phyloP scores from a whole-genome alignment of 306 rosid species.

The Prunus mongolica region DNA sequence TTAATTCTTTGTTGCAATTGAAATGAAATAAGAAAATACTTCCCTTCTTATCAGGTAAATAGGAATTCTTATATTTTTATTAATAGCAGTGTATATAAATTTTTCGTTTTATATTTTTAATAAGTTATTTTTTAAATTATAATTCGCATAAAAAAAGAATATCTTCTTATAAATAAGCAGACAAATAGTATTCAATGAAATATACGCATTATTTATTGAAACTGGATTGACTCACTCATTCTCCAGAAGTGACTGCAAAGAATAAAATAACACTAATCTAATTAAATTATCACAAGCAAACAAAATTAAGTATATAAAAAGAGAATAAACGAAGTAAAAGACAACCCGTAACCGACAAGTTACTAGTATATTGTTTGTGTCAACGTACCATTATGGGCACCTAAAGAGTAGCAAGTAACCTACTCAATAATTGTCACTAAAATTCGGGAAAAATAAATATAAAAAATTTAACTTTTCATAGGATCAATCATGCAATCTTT shows the following conservation, averaged over 20 bases:
- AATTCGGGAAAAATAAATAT: neutral
- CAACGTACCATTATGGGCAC: neutral
- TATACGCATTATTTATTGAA: neutral
- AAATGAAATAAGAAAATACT: too few relatives aligned
- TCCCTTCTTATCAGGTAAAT: too few relatives aligned
- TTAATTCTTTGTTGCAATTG: neutral
- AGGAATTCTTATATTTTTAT: accelerated
- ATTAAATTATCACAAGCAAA: neutral
- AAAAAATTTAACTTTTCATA: neutral
- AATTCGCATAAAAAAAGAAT: accelerated
- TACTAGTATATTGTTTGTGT: neutral
- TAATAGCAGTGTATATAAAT: too few relatives aligned
- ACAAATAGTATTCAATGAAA: too few relatives aligned
- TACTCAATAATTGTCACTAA: conserved; percentile 16
- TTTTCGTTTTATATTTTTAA: too few relatives aligned
- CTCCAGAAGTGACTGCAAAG: neutral
- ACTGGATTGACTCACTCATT: neutral
- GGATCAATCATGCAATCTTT: conserved; percentile 14
- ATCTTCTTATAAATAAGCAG: too few relatives aligned
- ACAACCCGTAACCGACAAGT: neutral
- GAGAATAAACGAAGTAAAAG: neutral
- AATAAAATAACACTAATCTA: neutral
- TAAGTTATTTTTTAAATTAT: too few relatives aligned
- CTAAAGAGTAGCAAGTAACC: neutral
- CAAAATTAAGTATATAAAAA: neutral